Evolutionary conservation across 805 yeast genomes (phyloP), one percentile per base, ranked within the genome.

Genomic region (Metahyphopichia silvanorum): DNA sequence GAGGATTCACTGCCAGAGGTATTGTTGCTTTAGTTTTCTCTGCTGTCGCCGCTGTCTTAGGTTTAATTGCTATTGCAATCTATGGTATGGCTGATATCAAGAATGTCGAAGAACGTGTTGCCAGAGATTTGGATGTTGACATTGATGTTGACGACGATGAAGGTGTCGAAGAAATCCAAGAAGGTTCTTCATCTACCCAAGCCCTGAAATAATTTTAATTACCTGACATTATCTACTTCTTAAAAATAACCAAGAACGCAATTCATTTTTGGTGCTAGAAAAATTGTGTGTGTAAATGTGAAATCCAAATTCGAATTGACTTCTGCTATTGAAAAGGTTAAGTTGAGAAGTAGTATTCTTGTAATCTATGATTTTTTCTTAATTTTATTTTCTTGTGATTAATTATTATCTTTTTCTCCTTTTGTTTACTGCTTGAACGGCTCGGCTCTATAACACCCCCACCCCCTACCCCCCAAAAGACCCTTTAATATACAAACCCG

Each of bases 1-100:
- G 71, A 27, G 97, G 97, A 13, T 93, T 93, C 76, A 91, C 98
- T 31, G 86, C 95, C 37, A 80, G 83, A 55, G 98, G 98, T 69
- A 81, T 83, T 56, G 95, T 91, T 33, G 98, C 98, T 9, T 67
- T 93, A 60, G 91, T 83, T 13, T 91, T 93, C 72, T 86, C 96
- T 5, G 77, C 86, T 70, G 51, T 91, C 47, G 76, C 95, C 31
- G 98, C 93, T 53, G 55, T 86, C 42, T 61, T 86, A 13, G 98
- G 98, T 60, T 66, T 89, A 63, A 68, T 65, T 35, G 73, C 82
- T 45, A 86, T 93, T 52, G 74, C 83, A 30, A 50, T 79, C 58
- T 93, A 91, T 63, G 98, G 98, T 65, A 61, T 85, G 68, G 71
- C 87, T 51, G 98, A 89, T 45, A 71, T 85, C 58, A 74, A 77